These are phyloP conservation scores for Fremontodendron californicum DNA, from an alignment of 345 rosid genomes.

Conservation along the genomic window DNA sequence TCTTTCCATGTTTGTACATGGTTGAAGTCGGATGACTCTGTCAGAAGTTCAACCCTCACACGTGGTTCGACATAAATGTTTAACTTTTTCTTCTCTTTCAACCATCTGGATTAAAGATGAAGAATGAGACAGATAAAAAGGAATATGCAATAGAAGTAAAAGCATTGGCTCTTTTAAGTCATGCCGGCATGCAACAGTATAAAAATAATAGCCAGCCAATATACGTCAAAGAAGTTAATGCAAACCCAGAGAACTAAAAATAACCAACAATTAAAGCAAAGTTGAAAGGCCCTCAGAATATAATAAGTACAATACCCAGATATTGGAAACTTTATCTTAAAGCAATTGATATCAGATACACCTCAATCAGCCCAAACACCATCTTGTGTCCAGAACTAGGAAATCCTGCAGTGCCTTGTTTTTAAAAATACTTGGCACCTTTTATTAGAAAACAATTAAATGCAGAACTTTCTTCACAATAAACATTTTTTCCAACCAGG, in stretches of 20 bases:
- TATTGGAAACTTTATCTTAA: not conserved
- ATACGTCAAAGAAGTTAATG: not conserved
- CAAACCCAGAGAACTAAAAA: not conserved
- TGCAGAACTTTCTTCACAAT: not conserved
- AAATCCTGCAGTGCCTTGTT: not conserved
- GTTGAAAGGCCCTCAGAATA: not conserved
- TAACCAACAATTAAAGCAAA: not conserved
- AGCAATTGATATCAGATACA: not conserved
- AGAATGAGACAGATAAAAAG: slow-evolving; percentile 8
- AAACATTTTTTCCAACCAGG: not conserved
- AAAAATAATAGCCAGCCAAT: not conserved
- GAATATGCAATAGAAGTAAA: not conserved
- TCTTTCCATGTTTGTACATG: slow-evolving; percentile 90
- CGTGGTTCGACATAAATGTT: slow-evolving; percentile 87
- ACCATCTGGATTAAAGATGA: slow-evolving; percentile 60
- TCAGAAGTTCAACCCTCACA: slow-evolving; percentile 67
- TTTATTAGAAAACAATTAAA: not conserved
- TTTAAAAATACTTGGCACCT: not conserved
- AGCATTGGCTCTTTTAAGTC: not conserved
- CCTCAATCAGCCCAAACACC: not conserved
- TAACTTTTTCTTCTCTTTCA: slow-evolving; percentile 64
- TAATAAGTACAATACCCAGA: not conserved
- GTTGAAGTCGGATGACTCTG: slow-evolving; percentile 72
- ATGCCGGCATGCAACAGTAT: not conserved
- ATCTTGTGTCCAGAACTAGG: not conserved